Evolutionary conservation across 2,329 filamentous ascomycete species (phyloP).

Genomic region (Venturia oleaginea): DNA sequence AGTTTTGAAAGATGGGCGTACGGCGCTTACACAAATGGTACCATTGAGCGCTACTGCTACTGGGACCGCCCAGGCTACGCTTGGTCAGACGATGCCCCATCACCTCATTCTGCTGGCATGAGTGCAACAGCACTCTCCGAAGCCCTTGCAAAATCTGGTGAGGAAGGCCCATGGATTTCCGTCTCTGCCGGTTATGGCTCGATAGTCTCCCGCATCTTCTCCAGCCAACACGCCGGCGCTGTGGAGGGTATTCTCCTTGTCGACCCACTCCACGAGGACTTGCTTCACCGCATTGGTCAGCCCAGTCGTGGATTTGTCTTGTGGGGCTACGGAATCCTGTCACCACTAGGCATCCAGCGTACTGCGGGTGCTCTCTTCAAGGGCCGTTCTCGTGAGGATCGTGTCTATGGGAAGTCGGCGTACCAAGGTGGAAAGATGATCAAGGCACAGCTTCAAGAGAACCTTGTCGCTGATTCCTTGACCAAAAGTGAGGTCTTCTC

Average conservation of each 20-base stretch:
- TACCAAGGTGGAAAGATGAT: constrained; percentile 76
- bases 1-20: constrained; percentile 74
- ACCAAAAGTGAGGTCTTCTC: constrained; percentile 74
- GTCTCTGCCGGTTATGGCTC: constrained; percentile 80
- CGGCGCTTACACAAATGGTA: constrained; percentile 65
- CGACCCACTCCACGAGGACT: constrained; percentile 82
- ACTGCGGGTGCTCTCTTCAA: constrained; percentile 72
- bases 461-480: constrained; percentile 74
- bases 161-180: constrained; percentile 81
- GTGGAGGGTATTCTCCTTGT: constrained; percentile 75
- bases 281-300: constrained; percentile 56
- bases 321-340: constrained; percentile 79
- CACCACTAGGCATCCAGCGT: constrained; percentile 76
- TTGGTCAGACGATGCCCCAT: constrained; percentile 87
- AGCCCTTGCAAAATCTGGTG: constrained; percentile 68
- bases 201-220: constrained; percentile 85
- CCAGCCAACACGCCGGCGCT: constrained; percentile 66
- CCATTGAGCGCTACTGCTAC: constrained; percentile 86
- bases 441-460: constrained; percentile 89
- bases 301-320: constrained; percentile 69
- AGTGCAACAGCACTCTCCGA: constrained; percentile 83
- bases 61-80: constrained; percentile 85
- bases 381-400: constrained; percentile 70
- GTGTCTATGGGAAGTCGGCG: constrained; percentile 71
- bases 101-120: constrained; percentile 87